Evolutionary conservation across 2,329 filamentous ascomycete genomes (phyloP).

Genomic region (Amylocarpus encephaloides): DNA sequence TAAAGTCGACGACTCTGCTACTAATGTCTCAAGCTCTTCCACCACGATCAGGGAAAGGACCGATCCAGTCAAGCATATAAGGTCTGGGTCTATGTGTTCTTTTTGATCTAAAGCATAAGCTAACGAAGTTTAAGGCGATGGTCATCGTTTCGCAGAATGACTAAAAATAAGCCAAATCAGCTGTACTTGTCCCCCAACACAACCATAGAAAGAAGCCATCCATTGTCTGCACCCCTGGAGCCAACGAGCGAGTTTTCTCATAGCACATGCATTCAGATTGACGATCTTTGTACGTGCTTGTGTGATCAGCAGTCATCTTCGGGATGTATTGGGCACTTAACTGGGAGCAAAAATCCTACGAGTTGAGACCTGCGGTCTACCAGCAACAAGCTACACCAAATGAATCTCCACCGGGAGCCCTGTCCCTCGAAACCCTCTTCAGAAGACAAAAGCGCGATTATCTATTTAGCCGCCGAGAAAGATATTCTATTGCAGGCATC

Average conservation of each 20-base stretch:
- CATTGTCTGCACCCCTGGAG: not conserved
- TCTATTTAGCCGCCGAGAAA: not conserved
- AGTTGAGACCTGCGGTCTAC: not conserved
- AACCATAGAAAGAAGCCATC: not conserved
- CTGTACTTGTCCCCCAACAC: not conserved
- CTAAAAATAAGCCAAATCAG: too few species aligned
- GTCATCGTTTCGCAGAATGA: too few species aligned
- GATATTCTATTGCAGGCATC: not conserved
- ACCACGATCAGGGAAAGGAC: too few species aligned
- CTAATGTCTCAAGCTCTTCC: too few species aligned
- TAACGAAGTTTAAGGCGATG: too few species aligned
- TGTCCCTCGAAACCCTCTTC: not conserved
- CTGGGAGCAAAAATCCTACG: not conserved
- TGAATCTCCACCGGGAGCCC: not conserved
- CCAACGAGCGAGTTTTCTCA: not conserved
- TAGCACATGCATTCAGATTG: not conserved
- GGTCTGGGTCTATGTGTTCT: too few species aligned
- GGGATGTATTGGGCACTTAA: not conserved
- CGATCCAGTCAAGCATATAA: too few species aligned
- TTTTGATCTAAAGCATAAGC: too few species aligned
- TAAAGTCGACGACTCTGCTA: too few species aligned
- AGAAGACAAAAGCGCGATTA: not conserved
- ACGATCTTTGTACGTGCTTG: not conserved
- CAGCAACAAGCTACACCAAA: not conserved
- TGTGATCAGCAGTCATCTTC: not conserved